Conservation (phyloP, 495 filamentous ascomycete species). For the Neurospora discreta region DNA sequence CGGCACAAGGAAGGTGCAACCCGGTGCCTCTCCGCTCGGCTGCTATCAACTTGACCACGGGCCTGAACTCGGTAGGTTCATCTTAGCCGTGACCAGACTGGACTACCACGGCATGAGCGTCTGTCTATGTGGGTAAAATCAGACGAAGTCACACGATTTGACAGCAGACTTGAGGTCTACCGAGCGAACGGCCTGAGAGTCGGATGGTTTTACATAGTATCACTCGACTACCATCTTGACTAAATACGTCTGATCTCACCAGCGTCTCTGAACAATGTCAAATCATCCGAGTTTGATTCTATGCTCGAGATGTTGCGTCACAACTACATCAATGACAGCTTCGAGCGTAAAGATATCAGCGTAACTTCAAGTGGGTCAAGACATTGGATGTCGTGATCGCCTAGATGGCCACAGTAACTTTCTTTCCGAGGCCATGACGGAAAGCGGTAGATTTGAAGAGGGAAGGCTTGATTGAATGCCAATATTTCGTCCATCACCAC, state of each 20-base stretch:
- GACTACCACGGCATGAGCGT: background rate
- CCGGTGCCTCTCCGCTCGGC: too few species aligned
- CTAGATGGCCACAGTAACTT: background rate
- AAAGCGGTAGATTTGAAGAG: background rate
- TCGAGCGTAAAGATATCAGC: background rate
- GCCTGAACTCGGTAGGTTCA: too few species aligned
- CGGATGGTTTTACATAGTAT: background rate
- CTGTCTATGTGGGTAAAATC: background rate
- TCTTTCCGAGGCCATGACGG: background rate
- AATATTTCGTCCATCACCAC: background rate
- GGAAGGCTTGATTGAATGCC: background rate
- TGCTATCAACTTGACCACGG: too few species aligned
- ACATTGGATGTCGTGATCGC: background rate
- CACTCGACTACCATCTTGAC: fast-evolving
- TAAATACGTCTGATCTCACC: background rate
- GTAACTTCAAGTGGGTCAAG: background rate
- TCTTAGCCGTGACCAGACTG: background rate
- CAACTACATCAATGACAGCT: background rate
- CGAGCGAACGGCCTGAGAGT: background rate
- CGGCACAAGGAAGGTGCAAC: too few species aligned
- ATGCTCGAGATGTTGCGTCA: background rate
- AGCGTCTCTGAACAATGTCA: background rate
- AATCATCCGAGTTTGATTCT: fast-evolving
- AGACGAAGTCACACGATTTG: background rate
- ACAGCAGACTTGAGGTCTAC: background rate